phyloP scores from a whole-genome alignment of 1,284 basidiomycete species.

The Chondrostereum purpureum region DNA sequence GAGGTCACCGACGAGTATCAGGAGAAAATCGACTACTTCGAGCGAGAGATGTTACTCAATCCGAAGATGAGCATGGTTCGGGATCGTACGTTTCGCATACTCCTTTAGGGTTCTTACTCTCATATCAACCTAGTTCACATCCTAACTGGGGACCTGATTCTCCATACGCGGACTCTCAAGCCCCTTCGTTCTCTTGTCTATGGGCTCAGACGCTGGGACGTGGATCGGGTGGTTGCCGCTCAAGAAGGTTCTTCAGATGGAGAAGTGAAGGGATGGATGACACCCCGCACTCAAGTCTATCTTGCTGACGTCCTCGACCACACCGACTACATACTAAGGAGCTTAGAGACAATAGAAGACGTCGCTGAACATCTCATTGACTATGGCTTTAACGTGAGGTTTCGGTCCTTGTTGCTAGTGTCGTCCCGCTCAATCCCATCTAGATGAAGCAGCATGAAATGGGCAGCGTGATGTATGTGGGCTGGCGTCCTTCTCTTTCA shows the following conservation, averaged over 20 bases:
- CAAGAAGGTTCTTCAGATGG: background rate
- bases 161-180: background rate
- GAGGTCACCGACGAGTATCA: constrained; percentile 67
- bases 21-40: constrained; percentile 51
- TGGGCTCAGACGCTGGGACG: background rate
- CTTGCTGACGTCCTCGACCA: background rate
- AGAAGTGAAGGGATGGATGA: background rate
- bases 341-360: background rate
- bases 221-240: background rate
- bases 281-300: background rate
- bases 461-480: constrained; percentile 52
- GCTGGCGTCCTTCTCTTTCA: constrained; percentile 3
- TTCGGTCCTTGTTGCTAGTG: too few relatives aligned
- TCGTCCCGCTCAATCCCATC: constrained; percentile 8
- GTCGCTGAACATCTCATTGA: background rate
- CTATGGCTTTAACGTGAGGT: background rate
- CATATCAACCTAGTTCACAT: background rate
- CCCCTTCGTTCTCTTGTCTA: background rate
- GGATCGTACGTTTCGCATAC: constrained; percentile 37
- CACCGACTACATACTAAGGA: background rate
- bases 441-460: constrained; percentile 67
- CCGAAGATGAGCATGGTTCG: constrained; percentile 57
- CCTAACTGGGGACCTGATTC: background rate
- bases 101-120: background rate
- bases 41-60: constrained; percentile 51